phyloP scores from a whole-genome alignment of 768 basidiomycete genomes.

The Pleurotus ostreatus region DNA sequence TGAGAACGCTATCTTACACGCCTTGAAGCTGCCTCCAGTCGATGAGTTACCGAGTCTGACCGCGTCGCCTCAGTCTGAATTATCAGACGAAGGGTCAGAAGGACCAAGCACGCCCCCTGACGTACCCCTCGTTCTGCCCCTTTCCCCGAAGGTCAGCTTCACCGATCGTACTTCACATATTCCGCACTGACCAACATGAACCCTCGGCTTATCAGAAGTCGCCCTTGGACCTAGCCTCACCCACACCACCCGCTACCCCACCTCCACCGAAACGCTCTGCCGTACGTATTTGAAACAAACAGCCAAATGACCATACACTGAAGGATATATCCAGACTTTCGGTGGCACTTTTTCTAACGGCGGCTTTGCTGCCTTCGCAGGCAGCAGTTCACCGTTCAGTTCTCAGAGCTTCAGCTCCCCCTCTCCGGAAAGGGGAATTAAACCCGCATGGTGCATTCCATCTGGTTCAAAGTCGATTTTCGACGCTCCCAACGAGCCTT shows the following conservation, averaged over 20 bases:
- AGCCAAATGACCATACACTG: neutral
- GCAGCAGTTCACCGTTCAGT: slow-evolving; percentile 30
- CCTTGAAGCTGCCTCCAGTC: neutral
- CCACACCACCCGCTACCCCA: neutral
- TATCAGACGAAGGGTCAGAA: neutral
- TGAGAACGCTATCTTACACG: neutral
- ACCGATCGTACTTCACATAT: neutral
- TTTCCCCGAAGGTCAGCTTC: slow-evolving; percentile 1
- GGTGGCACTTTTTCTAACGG: slow-evolving; percentile 6
- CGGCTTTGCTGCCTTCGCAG: slow-evolving; percentile 37
- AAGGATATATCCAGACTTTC: too few species aligned
- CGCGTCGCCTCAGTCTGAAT: neutral
- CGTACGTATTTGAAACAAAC: neutral
- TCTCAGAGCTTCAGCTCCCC: slow-evolving; percentile 13
- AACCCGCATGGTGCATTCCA: slow-evolving; percentile 16
- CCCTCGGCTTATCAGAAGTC: neutral
- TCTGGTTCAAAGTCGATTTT: neutral
- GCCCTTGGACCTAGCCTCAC: neutral
- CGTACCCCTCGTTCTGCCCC: neutral
- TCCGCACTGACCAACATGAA: neutral
- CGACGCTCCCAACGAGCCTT: neutral
- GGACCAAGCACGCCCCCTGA: neutral
- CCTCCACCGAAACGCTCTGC: neutral
- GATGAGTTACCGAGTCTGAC: slow-evolving; percentile 3
- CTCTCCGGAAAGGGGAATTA: slow-evolving; percentile 10